Evolutionary conservation across 2,329 filamentous ascomycete species (phyloP).

Genomic region (Ascochyta clinopodiicola): DNA sequence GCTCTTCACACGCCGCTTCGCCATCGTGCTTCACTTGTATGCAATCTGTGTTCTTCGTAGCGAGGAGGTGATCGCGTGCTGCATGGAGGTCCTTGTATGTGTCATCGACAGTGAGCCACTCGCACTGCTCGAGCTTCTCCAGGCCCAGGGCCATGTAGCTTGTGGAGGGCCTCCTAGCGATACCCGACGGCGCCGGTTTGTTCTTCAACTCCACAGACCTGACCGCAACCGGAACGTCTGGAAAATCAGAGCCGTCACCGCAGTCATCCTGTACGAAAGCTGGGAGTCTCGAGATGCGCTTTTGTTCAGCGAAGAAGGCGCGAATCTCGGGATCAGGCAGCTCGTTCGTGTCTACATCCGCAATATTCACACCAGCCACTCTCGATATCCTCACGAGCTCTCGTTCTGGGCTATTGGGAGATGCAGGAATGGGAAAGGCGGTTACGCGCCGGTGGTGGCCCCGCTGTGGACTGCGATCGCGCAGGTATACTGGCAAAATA

Average conservation of each 20-base stretch:
- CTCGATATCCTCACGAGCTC: background rate
- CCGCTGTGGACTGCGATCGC: constrained; percentile 1
- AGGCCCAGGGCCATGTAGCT: constrained; percentile 48
- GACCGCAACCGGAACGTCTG: constrained; percentile 25
- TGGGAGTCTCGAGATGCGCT: constrained; percentile 32
- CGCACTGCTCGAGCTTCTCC: constrained; percentile 52
- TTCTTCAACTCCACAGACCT: constrained; percentile 11
- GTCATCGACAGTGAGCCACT: constrained; percentile 59
- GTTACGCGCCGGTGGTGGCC: background rate
- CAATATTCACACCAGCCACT: constrained; percentile 13
- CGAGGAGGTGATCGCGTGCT: constrained; percentile 52
- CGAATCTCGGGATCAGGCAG: constrained; percentile 15
- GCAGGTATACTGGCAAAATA: constrained; percentile 24
- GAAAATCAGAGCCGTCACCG: constrained; percentile 37
- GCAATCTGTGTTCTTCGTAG: constrained; percentile 49
- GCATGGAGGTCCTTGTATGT: constrained; percentile 54
- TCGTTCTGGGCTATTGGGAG: background rate
- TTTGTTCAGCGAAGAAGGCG: constrained; percentile 28
- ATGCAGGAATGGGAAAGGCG: background rate
- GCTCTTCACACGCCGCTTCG: constrained; percentile 55
- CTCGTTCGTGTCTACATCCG: constrained; percentile 9
- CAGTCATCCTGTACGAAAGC: constrained; percentile 41
- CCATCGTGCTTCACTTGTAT: constrained; percentile 55
- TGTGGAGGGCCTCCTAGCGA: background rate
- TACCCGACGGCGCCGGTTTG: background rate